A percentile compares a stretch with the other conserved stretches of the same genome.
Evolutionary conservation across 805 yeast genomes (phyloP).

Genomic region (Cyberlindnera galapagoensis): DNA sequence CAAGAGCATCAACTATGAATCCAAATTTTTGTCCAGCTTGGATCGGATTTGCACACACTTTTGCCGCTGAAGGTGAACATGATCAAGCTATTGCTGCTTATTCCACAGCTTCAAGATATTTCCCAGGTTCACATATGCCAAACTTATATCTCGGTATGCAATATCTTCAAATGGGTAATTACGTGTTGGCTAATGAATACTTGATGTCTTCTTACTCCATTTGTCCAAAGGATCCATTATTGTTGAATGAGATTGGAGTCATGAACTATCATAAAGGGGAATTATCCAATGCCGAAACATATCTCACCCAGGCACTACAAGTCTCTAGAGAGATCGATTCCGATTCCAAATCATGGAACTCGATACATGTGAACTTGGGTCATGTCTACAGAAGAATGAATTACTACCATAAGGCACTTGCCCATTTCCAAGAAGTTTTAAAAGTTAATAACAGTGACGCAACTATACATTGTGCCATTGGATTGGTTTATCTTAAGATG

Average conservation of each 20-base stretch:
- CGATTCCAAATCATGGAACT: slow-evolving; percentile 77
- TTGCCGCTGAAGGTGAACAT: slow-evolving; percentile 97
- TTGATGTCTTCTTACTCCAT: slow-evolving; percentile 66
- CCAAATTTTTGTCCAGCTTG: slow-evolving; percentile 94
- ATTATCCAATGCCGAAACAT: slow-evolving; percentile 60
- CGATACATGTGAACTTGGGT: slow-evolving; percentile 81
- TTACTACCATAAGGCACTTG: slow-evolving; percentile 57
- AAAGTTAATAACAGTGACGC: slow-evolving; percentile 64
- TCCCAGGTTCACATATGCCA: slow-evolving; percentile 88
- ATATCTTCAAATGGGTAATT: slow-evolving; percentile 80
- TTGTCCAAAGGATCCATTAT: slow-evolving; percentile 79
- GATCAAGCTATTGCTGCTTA: slow-evolving; percentile 97
- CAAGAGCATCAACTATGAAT: slow-evolving; percentile 80
- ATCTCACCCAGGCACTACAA: slow-evolving; percentile 61
- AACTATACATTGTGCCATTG: slow-evolving; percentile 77
- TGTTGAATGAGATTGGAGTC: slow-evolving; percentile 90
- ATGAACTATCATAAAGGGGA: slow-evolving; percentile 75
- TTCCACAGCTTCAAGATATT: slow-evolving; percentile 88
- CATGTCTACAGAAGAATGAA: slow-evolving; percentile 75
- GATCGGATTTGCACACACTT: slow-evolving; percentile 98
- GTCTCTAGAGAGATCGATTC: slow-evolving; percentile 65
- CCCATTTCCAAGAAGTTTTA: slow-evolving; percentile 70
- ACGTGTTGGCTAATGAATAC: slow-evolving; percentile 81
- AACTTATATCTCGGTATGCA: slow-evolving; percentile 93
- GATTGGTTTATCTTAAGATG: slow-evolving; percentile 68